These are phyloP conservation scores for Vitis rotundifolia DNA, from an alignment of 164 flowering plant species.

Conservation along the genomic window DNA sequence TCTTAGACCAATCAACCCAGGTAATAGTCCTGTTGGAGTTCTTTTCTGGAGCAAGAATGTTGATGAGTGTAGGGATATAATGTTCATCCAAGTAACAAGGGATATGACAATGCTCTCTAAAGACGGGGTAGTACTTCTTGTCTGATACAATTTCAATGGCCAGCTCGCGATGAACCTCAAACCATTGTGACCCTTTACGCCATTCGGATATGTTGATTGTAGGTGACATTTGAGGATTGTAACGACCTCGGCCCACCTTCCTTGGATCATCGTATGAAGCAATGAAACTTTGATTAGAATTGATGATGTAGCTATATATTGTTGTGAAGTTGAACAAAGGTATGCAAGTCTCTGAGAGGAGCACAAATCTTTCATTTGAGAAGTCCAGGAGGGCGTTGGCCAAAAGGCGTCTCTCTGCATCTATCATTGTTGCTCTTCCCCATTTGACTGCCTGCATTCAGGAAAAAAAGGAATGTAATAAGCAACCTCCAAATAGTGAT, in stretches of 20 bases:
- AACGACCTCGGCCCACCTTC: conserved; percentile 51
- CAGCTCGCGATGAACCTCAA: conserved; percentile 36
- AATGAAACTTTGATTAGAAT: conserved; percentile 31
- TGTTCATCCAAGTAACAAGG: conserved; percentile 68
- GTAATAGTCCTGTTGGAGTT: conserved; percentile 51
- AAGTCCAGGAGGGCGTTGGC: conserved; percentile 57
- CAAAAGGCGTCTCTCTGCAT: conserved; percentile 55
- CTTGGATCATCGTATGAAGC: conserved; percentile 40
- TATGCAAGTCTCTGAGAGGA: conserved; percentile 63
- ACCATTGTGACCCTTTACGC: conserved; percentile 78
- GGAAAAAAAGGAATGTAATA: neutral
- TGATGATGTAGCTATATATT: conserved; percentile 42
- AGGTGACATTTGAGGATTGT: conserved; percentile 47
- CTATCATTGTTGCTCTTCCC: conserved; percentile 53
- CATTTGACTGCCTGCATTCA: conserved; percentile 43
- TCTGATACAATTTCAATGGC: conserved; percentile 51
- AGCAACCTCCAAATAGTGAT: neutral
- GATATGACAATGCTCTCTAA: conserved; percentile 30
- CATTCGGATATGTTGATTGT: conserved; percentile 33
- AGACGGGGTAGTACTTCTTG: conserved; percentile 28
- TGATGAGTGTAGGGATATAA: conserved; percentile 52
- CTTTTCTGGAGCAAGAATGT: conserved; percentile 14
- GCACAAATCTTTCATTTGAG: conserved; percentile 47
- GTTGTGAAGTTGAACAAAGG: conserved; percentile 62
- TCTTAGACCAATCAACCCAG: conserved; percentile 64